phyloP scores from a whole-genome alignment of 2,329 filamentous ascomycete species.

The Geosmithia morbida region DNA sequence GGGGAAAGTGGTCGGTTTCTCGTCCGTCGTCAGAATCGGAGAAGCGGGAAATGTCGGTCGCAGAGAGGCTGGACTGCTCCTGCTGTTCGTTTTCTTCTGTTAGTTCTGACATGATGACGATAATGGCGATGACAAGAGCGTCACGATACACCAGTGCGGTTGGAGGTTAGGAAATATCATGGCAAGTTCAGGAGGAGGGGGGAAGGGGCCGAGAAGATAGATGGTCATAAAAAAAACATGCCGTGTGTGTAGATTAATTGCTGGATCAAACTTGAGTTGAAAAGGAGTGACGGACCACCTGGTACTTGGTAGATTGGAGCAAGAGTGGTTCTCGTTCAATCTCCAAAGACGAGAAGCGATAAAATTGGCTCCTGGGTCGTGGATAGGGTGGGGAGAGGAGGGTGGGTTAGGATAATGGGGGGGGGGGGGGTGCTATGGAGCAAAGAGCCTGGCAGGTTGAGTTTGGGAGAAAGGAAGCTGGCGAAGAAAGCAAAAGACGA shows the following conservation, averaged over 20 bases:
- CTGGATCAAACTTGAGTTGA: not conserved
- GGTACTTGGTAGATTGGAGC: not conserved
- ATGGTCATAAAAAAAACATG: not conserved
- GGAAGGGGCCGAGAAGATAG: not conserved
- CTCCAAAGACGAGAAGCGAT: not conserved
- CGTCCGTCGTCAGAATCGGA: conserved; percentile 3
- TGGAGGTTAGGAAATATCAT: not conserved
- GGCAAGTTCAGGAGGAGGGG: not conserved
- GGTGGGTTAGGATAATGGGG: not conserved
- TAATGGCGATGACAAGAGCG: not conserved
- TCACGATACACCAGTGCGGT: not conserved
- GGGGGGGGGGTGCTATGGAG: too few relatives aligned
- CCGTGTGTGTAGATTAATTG: not conserved
- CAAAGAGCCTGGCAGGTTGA: too few relatives aligned
- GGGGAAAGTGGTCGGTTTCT: not conserved
- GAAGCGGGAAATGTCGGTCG: conserved; percentile 2
- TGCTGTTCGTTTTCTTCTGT: conserved; percentile 1
- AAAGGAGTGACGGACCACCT: not conserved
- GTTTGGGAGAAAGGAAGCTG: too few relatives aligned
- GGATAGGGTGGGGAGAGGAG: not conserved
- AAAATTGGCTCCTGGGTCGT: not conserved
- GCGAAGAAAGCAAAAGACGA: too few relatives aligned
- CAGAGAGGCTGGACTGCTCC: not conserved
- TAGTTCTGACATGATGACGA: conserved; percentile 3
- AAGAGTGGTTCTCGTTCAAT: not conserved